Conservation (phyloP, 805 yeast genomes). For the Saturnispora gosingensis region DNA sequence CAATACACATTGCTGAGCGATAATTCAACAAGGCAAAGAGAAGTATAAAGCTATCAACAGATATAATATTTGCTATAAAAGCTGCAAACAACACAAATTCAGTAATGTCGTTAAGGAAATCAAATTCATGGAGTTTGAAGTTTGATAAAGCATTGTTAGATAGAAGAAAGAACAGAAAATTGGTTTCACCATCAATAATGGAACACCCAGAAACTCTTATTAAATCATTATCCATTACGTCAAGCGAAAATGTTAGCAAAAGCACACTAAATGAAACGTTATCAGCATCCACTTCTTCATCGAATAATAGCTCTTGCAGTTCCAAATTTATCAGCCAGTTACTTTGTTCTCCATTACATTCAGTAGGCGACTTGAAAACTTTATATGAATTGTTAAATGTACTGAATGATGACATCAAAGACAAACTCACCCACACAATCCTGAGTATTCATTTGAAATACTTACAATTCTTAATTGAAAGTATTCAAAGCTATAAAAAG, state of each 20-base stretch:
- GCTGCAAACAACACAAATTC: background rate
- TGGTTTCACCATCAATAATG: background rate
- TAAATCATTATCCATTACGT: background rate
- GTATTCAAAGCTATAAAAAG: background rate
- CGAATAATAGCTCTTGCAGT: background rate
- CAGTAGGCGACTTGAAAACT: background rate
- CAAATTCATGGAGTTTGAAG: background rate
- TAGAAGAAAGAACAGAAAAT: background rate
- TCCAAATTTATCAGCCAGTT: background rate
- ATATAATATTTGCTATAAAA: background rate
- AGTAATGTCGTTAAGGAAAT: background rate
- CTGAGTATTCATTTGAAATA: background rate
- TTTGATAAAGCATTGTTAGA: background rate
- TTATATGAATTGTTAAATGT: background rate
- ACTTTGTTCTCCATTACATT: constrained; percentile 2
- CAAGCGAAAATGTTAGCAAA: background rate
- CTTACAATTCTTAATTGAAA: background rate
- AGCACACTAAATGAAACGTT: background rate
- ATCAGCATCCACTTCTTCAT: background rate
- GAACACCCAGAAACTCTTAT: background rate
- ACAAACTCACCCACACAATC: background rate
- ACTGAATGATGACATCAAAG: background rate
- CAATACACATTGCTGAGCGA: background rate
- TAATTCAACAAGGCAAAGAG: background rate
- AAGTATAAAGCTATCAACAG: background rate